Conservation (phyloP, 148 eudicot species). For the Cornus controversa region DNA sequence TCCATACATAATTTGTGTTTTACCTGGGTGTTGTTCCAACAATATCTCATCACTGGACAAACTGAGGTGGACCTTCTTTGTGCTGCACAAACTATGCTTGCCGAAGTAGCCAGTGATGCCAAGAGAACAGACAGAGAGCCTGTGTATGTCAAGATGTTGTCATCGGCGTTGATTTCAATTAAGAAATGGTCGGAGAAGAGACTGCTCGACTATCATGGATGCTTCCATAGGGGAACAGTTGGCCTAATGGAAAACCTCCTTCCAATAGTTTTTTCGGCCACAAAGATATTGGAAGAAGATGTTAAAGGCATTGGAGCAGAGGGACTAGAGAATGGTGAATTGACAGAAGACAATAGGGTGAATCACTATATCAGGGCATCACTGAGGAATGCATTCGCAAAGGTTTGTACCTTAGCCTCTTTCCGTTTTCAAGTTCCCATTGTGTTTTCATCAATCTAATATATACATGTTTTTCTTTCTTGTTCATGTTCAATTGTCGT, state of each 20-base stretch:
- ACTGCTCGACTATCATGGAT: conserved; percentile 54
- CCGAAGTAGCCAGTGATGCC: conserved; percentile 73
- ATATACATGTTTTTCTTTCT: background rate
- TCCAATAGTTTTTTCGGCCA: conserved; percentile 52
- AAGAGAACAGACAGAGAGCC: conserved; percentile 61
- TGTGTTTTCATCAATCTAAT: background rate
- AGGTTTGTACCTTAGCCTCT: conserved; percentile 39
- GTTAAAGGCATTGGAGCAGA: conserved; percentile 34
- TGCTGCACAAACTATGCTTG: conserved; percentile 61
- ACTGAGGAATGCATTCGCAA: conserved; percentile 57
- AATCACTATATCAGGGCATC: conserved; percentile 76
- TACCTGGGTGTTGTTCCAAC: conserved; percentile 78
- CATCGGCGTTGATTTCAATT: conserved; percentile 48
- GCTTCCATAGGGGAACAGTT: conserved; percentile 32
- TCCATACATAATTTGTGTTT: conserved; percentile 70
- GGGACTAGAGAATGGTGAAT: conserved; percentile 41
- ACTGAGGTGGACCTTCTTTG: conserved; percentile 65
- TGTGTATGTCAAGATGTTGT: conserved; percentile 52
- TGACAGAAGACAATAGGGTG: conserved; percentile 43
- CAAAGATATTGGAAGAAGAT: conserved; percentile 72
- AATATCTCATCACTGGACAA: conserved; percentile 67
- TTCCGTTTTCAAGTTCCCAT: background rate
- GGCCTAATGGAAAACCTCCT: conserved; percentile 58
- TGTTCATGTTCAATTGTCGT: background rate
- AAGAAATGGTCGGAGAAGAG: conserved; percentile 75